These are phyloP conservation scores for Epichloe elymi DNA, from an alignment of 2,329 filamentous ascomycete genomes.

Conservation along the genomic window DNA sequence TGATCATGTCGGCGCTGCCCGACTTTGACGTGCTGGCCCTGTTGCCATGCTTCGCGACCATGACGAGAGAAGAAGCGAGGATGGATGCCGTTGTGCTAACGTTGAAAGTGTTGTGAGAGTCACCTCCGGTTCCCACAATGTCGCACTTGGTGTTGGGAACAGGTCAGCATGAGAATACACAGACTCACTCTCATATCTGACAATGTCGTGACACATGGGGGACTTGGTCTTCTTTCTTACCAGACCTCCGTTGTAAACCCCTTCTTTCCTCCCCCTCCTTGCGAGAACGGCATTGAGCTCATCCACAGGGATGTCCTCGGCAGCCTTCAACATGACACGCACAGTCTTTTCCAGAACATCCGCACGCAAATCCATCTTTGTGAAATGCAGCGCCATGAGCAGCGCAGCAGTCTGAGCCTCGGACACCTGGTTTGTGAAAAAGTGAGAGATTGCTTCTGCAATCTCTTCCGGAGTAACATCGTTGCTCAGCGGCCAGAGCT, in stretches of 20 bases:
- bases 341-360: constrained; percentile 82
- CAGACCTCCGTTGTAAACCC: constrained; percentile 68
- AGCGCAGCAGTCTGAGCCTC: constrained; percentile 78
- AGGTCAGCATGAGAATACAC: constrained; percentile 6
- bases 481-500: constrained; percentile 49
- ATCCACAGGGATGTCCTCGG: constrained; percentile 54
- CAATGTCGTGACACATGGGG: background rate
- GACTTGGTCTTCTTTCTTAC: constrained; percentile 35
- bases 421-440: constrained; percentile 84
- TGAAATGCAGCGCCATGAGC: constrained; percentile 85
- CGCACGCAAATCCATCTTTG: constrained; percentile 67
- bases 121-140: constrained; percentile 93
- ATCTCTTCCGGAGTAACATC: constrained; percentile 66
- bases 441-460: constrained; percentile 75
- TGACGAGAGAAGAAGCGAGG: constrained; percentile 69
- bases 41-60: constrained; percentile 93
- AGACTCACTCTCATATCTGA: too few relatives aligned
- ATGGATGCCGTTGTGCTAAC: constrained; percentile 93
- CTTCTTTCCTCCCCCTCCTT: constrained; percentile 49
- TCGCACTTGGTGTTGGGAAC: constrained; percentile 46
- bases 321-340: constrained; percentile 68
- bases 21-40: constrained; percentile 90
- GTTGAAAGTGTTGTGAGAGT: constrained; percentile 96
- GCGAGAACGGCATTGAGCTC: constrained; percentile 49
- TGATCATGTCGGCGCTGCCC: constrained; percentile 83